Evolutionary conservation across 345 rosid species (phyloP).

Genomic region (Rubroshorea leprosula): DNA sequence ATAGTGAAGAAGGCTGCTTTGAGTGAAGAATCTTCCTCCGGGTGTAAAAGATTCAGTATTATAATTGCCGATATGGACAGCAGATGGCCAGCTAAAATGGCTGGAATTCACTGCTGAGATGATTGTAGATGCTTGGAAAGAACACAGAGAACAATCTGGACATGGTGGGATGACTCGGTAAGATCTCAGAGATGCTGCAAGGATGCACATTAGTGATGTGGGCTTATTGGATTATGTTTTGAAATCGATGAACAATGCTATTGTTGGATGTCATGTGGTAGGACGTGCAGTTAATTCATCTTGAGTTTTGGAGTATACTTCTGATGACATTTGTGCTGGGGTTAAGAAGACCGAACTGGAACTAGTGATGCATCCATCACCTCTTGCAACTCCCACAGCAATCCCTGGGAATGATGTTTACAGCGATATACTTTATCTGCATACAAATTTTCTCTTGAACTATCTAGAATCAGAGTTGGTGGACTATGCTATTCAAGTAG

Average conservation of each 20-base stretch:
- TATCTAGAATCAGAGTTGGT: slow-evolving; percentile 50
- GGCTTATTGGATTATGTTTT: slow-evolving; percentile 81
- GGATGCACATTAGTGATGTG: slow-evolving; percentile 85
- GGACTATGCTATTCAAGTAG: slow-evolving; percentile 40
- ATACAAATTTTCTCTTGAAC: slow-evolving; percentile 45
- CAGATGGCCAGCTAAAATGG: slow-evolving; percentile 79
- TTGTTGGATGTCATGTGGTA: slow-evolving; percentile 48
- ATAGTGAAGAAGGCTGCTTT: slow-evolving; percentile 24
- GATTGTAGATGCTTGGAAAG: slow-evolving; percentile 54
- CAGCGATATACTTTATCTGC: slow-evolving; percentile 45
- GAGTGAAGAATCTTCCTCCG: slow-evolving; percentile 30
- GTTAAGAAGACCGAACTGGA: slow-evolving; percentile 10
- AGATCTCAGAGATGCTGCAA: slow-evolving; percentile 85
- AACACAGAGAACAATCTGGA: slow-evolving; percentile 34
- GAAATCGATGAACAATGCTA: slow-evolving; percentile 77
- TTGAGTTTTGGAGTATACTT: slow-evolving; percentile 66
- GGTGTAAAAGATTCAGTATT: slow-evolving; percentile 36
- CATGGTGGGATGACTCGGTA: slow-evolving; percentile 72
- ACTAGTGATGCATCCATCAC: slow-evolving; percentile 15
- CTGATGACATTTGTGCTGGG: slow-evolving; percentile 39
- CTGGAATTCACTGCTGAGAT: slow-evolving; percentile 77
- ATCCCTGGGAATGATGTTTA: slow-evolving; percentile 48
- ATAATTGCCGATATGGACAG: slow-evolving; percentile 53
- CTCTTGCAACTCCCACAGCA: slow-evolving; percentile 12
- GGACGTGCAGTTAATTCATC: slow-evolving; percentile 50